Evolutionary conservation across 2,329 filamentous ascomycete species (phyloP), one percentile per base, ranked within the genome.

Genomic region (Proliferodiscus dingleyae): DNA sequence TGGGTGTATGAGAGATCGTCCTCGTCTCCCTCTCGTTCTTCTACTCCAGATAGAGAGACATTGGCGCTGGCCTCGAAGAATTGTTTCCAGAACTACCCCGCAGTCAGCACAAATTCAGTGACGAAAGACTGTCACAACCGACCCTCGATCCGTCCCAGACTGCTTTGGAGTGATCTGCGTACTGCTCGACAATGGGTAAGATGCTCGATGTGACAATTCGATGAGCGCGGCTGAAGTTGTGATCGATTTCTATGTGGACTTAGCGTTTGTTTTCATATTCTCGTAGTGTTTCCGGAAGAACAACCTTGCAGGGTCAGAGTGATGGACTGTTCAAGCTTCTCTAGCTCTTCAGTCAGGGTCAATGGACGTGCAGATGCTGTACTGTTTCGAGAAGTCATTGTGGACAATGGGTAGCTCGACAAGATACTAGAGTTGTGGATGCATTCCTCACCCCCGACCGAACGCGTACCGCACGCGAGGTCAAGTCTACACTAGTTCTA

Each of bases 41-140:
- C 91, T 66, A 98, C 96, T 22, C 90, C 89, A 0, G 89, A 95
- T 9, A 98, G 78, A 9, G 91, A 95, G 21, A 98, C 91, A 61
- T 98, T 97, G 64, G 93, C 93, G 38, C 90, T 95, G 28, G 93
- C 89, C 70, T 98, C 93, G 68, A 98, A 98, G 73, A 98, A 98
- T 72, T 97, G 90, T 69, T 98, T 98, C 93, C 93, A 98, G 69
- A 98, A 98, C 87, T 94, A 61, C 52, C 52, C 51, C 49, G 41
- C 52, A 36, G 45, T 62, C 41, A 52, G 48, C 30, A n/a, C 30
- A 15, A 29, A 18, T 41, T 28, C 9, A 18, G 21, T 28, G 28
- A 15, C n/a, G 30, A 19, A 26, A 13, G 18, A 34, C 21, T 13
- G 10, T 11, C 5, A 36, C 38, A 36, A 45, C 61, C 29, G 46